phyloP scores from a whole-genome alignment of 371 early-diverging fungal species.

The Mucor ambiguus region DNA sequence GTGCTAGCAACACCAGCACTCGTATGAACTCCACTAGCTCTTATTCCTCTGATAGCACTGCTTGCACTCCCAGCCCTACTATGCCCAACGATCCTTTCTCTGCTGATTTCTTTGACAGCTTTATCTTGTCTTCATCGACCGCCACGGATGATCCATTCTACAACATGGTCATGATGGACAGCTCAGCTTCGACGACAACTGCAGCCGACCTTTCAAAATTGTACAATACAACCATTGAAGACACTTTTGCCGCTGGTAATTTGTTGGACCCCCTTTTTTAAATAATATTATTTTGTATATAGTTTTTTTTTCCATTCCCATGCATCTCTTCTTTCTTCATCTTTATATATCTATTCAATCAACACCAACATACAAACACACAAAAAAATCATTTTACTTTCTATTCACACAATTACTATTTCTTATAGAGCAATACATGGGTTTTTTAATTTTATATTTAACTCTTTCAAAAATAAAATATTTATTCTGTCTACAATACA shows the following conservation, averaged over 20 bases:
- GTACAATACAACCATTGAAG: conserved; percentile 23
- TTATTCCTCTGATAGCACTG: conserved; percentile 24
- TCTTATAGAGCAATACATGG: conserved; percentile 5
- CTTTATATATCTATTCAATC: conserved; percentile 6
- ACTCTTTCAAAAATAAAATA: conserved; percentile 2
- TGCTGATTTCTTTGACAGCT: conserved; percentile 36
- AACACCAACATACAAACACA: neutral
- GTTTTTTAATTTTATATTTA: neutral
- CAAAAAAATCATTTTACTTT: neutral
- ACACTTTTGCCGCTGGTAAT: conserved; percentile 17
- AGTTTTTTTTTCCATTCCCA: conserved; percentile 7
- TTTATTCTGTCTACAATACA: neutral
- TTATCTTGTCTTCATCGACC: conserved; percentile 31
- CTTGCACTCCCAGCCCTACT: conserved; percentile 40
- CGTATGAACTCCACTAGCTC: conserved; percentile 15
- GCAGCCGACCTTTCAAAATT: conserved; percentile 26
- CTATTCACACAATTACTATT: neutral
- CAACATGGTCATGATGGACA: conserved; percentile 19
- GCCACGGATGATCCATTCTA: conserved; percentile 30
- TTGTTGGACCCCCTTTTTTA: conserved; percentile 38
- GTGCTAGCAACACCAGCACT: neutral
- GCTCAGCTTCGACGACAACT: conserved; percentile 10
- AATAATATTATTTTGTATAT: conserved; percentile 13
- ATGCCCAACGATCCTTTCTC: conserved; percentile 25
- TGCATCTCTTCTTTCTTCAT: conserved; percentile 2